These are phyloP conservation scores for Lipomyces orientalis DNA, from an alignment of 805 yeast species.

Conservation along the genomic window DNA sequence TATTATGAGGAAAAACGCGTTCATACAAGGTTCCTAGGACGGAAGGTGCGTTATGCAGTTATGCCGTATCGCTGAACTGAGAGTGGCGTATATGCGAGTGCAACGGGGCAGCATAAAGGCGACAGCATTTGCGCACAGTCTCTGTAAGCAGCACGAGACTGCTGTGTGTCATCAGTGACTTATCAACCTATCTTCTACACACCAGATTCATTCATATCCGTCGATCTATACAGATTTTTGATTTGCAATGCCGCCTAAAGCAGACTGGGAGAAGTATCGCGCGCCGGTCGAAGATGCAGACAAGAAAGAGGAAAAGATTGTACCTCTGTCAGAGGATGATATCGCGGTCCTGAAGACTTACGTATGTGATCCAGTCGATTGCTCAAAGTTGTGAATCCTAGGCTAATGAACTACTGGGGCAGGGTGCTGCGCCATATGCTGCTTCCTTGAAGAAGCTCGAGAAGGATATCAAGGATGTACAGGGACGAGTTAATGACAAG, in stretches of 20 bases:
- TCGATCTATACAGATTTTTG: not conserved
- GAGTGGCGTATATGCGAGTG: not conserved
- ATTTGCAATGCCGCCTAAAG: conserved; percentile 84
- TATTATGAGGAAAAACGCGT: not conserved
- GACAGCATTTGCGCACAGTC: not conserved
- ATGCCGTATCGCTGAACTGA: not conserved
- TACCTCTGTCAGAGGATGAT: conserved; percentile 93
- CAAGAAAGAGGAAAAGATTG: conserved; percentile 70
- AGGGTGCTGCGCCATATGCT: conserved; percentile 96
- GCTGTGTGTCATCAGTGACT: not conserved
- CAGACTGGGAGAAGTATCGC: conserved; percentile 97
- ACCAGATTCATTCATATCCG: not conserved
- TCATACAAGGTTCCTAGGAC: not conserved
- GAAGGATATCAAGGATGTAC: conserved; percentile 82
- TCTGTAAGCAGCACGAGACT: not conserved
- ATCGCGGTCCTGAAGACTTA: conserved; percentile 96
- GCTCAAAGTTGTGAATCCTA: not conserved
- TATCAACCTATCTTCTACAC: not conserved
- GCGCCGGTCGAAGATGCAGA: conserved; percentile 76
- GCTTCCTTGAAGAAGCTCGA: conserved; percentile 79
- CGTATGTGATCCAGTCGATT: conserved; percentile 43
- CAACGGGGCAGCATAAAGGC: not conserved
- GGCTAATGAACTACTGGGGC: not conserved
- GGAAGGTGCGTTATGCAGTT: not conserved
- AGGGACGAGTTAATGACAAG: conserved; percentile 87